Percentiles rank a stretch among this genome's conserved stretches.
These are phyloP conservation scores for Poterioochromonas sp. DNA, from an alignment of 352 stramenopile species.

Conservation along the genomic window DNA sequence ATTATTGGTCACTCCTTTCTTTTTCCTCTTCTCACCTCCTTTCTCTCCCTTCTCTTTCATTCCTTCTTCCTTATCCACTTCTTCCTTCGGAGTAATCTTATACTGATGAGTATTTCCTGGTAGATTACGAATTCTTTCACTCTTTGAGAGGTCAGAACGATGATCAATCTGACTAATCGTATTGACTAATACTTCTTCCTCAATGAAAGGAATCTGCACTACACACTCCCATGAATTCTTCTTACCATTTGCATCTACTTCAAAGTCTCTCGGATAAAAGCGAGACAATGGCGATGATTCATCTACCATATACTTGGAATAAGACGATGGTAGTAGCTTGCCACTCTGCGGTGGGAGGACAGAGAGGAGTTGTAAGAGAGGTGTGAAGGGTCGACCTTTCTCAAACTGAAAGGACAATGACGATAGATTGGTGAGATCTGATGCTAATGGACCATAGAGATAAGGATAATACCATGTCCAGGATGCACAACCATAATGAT, in stretches of 20 bases:
- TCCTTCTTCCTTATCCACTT: too few species aligned
- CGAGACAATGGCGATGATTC: slow-evolving; percentile 51
- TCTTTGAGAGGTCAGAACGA: not conserved
- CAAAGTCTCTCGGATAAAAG: slow-evolving; percentile 70
- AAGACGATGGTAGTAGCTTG: slow-evolving; percentile 77
- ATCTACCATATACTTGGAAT: slow-evolving; percentile 87
- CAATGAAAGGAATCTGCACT: slow-evolving; percentile 97
- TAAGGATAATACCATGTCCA: slow-evolving; percentile 99
- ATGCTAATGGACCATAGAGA: slow-evolving; percentile 92
- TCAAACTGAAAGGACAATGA: slow-evolving; percentile 49
- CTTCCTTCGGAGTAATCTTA: too few species aligned
- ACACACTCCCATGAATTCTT: slow-evolving; percentile 92
- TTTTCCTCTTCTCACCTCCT: too few species aligned
- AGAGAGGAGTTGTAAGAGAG: slow-evolving; percentile 92
- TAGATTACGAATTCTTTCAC: not conserved
- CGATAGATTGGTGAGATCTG: slow-evolving; percentile 81
- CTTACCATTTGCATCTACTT: slow-evolving; percentile 90
- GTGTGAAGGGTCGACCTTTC: slow-evolving; percentile 74
- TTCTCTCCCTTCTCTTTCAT: too few species aligned
- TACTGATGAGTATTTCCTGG: not conserved
- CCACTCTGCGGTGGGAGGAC: slow-evolving; percentile 86
- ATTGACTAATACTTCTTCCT: slow-evolving; percentile 54
- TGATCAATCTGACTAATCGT: slow-evolving; percentile 1
- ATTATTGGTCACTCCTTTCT: too few species aligned
- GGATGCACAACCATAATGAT: slow-evolving; percentile 83